phyloP scores from a whole-genome alignment of 1,139 yeast species.

The Yamadazyma diospyri region DNA sequence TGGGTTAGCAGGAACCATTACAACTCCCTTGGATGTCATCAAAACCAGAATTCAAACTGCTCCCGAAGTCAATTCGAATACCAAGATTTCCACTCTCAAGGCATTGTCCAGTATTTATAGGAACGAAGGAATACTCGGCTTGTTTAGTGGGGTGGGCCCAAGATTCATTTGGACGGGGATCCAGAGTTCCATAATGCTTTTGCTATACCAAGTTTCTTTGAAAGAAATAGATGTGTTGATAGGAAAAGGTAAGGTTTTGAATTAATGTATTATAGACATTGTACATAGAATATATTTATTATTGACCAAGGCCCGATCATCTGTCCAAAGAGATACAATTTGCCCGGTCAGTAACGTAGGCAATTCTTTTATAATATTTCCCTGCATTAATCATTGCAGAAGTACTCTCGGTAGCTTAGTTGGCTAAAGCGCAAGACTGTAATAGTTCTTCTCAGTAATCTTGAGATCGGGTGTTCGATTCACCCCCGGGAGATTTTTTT shows the following conservation, averaged over 20 bases:
- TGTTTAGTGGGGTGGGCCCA: constrained; percentile 95
- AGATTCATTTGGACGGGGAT: constrained; percentile 94
- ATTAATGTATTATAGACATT: constrained; percentile 6
- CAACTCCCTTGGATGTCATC: constrained; percentile 87
- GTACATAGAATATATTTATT: constrained; percentile 5
- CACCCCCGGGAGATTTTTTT: constrained; percentile 67
- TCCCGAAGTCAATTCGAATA: constrained; percentile 18
- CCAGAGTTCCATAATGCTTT: constrained; percentile 91
- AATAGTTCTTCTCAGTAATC: constrained; percentile 51
- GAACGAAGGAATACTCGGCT: constrained; percentile 73
- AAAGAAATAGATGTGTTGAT: constrained; percentile 33
- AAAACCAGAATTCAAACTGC: constrained; percentile 89
- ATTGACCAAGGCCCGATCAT: too few relatives aligned
- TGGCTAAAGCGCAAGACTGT: constrained; percentile 84
- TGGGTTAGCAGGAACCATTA: constrained; percentile 81
- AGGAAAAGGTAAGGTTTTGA: constrained; percentile 10
- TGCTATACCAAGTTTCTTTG: constrained; percentile 69
- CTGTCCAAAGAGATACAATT: too few relatives aligned
- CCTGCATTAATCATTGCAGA: too few relatives aligned
- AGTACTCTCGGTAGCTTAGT: constrained; percentile 71
- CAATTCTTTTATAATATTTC: too few relatives aligned
- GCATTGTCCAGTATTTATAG: constrained; percentile 68
- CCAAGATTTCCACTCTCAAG: constrained; percentile 48
- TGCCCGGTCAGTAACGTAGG: too few relatives aligned
- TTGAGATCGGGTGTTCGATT: constrained; percentile 84